Percentiles rank a stretch among this genome's conserved stretches.
Evolutionary conservation across 2,329 filamentous ascomycete genomes (phyloP).

Genomic region (Dothiorella sarmentorum): DNA sequence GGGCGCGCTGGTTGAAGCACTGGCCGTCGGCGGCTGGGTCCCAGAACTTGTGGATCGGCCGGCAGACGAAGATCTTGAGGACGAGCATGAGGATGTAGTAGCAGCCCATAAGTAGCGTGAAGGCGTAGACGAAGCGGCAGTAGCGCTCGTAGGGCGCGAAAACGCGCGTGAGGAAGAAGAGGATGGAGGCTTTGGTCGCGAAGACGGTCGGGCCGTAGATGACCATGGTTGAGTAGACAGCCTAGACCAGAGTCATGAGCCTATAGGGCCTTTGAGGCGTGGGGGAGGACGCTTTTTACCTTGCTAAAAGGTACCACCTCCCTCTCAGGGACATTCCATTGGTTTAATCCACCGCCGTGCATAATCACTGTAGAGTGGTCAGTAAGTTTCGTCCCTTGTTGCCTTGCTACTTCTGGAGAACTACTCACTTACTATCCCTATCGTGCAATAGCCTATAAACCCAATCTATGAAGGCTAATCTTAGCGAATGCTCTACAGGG

Average conservation of each 20-base stretch:
- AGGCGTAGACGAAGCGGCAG: slow-evolving; percentile 34
- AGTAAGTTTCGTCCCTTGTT: too few species aligned
- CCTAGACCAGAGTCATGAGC: too few species aligned
- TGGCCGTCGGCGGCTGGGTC: slow-evolving; percentile 21
- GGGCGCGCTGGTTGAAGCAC: slow-evolving; percentile 37
- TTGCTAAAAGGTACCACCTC: slow-evolving; percentile 27
- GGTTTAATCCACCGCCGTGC: slow-evolving; percentile 37
- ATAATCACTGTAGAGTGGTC: slow-evolving; percentile 31
- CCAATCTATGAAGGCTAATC: not conserved
- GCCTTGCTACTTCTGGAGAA: not conserved
- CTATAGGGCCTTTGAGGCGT: too few species aligned
- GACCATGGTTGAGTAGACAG: slow-evolving; percentile 38
- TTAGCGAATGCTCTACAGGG: not conserved
- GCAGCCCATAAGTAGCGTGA: slow-evolving; percentile 32
- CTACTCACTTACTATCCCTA: not conserved
- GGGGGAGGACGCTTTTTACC: too few species aligned
- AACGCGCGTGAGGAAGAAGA: slow-evolving; percentile 38
- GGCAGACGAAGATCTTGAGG: slow-evolving; percentile 39
- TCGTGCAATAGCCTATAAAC: slow-evolving; percentile 34
- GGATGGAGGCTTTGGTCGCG: slow-evolving; percentile 37
- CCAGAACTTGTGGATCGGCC: slow-evolving; percentile 38
- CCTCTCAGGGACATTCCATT: slow-evolving; percentile 22
- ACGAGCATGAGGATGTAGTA: slow-evolving; percentile 38
- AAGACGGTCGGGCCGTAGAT: slow-evolving; percentile 42
- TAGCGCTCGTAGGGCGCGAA: slow-evolving; percentile 36